A percentile compares a stretch with the other conserved stretches of the same genome.
Conservation (phyloP, 2,329 filamentous ascomycete genomes). For the Gremmenia infestans region DNA sequence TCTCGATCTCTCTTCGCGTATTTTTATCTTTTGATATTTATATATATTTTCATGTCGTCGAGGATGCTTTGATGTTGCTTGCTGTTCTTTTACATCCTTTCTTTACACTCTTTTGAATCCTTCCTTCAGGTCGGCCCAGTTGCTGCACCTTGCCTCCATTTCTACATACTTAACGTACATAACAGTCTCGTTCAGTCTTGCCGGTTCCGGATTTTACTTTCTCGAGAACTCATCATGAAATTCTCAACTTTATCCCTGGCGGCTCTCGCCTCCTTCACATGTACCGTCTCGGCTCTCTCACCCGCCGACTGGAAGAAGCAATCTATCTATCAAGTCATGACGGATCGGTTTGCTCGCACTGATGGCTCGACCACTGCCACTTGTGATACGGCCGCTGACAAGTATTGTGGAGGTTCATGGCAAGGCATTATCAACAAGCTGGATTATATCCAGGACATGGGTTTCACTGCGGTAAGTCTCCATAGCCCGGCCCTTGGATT, state of each 20-base stretch:
- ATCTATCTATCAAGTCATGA: slow-evolving; percentile 42
- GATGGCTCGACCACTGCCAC: slow-evolving; percentile 30
- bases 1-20: too few species aligned
- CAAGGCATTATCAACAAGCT: slow-evolving; percentile 37
- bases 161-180: too few species aligned
- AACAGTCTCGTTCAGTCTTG: too few species aligned
- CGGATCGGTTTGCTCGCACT: slow-evolving; percentile 40
- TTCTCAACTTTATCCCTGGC: slow-evolving; percentile 5
- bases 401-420: slow-evolving; percentile 46
- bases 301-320: slow-evolving; percentile 35
- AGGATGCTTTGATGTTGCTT: too few species aligned
- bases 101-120: too few species aligned
- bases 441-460: slow-evolving; percentile 39
- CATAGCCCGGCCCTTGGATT: neutral
- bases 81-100: too few species aligned
- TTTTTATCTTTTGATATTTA: too few species aligned
- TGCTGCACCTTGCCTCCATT: too few species aligned
- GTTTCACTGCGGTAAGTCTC: slow-evolving; percentile 34
- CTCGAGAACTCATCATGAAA: slow-evolving; percentile 10
- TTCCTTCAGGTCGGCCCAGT: too few species aligned
- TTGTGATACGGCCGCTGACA: slow-evolving; percentile 21
- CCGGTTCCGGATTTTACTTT: neutral
- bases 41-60: too few species aligned
- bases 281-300: slow-evolving; percentile 17
- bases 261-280: slow-evolving; percentile 4